These are phyloP conservation scores for Coniochaeta sp. DNA, from an alignment of 2,329 filamentous ascomycete species.

Conservation along the genomic window DNA sequence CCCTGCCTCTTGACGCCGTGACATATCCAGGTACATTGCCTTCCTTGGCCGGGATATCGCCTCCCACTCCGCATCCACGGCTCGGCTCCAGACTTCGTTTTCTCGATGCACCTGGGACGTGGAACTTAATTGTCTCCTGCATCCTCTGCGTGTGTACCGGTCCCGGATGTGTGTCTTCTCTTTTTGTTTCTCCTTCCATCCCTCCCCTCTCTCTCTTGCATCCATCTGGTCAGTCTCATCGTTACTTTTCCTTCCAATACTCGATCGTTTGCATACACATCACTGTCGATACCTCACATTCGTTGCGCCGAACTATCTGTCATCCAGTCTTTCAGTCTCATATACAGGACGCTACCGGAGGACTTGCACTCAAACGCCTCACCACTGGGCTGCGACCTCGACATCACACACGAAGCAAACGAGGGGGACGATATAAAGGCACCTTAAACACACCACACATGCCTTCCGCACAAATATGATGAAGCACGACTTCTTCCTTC, in stretches of 20 bases:
- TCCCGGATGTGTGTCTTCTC: not conserved
- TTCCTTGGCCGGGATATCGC: not conserved
- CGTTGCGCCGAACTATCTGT: not conserved
- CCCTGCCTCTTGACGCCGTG: not conserved
- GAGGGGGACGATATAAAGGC: not conserved
- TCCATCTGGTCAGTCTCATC: not conserved
- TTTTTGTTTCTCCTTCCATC: conserved; percentile 4
- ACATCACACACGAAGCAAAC: not conserved
- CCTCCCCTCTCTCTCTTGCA: not conserved
- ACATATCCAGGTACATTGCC: not conserved
- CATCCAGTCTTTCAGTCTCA: not conserved
- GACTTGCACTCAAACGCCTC: not conserved
- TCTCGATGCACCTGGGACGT: not conserved
- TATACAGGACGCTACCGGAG: not conserved
- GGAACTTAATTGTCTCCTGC: conserved; percentile 2
- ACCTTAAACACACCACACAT: not conserved
- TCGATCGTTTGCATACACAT: not conserved
- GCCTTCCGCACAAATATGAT: conserved; percentile 5
- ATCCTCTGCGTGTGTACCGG: not conserved
- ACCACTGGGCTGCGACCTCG: not conserved
- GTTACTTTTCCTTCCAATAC: not conserved
- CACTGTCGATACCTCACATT: not conserved
- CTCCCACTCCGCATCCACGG: not conserved
- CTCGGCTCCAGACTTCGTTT: not conserved
- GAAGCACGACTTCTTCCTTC: conserved; percentile 19